Conservation (phyloP, 495 filamentous ascomycete species). For the Aspergillus biplanus region DNA sequence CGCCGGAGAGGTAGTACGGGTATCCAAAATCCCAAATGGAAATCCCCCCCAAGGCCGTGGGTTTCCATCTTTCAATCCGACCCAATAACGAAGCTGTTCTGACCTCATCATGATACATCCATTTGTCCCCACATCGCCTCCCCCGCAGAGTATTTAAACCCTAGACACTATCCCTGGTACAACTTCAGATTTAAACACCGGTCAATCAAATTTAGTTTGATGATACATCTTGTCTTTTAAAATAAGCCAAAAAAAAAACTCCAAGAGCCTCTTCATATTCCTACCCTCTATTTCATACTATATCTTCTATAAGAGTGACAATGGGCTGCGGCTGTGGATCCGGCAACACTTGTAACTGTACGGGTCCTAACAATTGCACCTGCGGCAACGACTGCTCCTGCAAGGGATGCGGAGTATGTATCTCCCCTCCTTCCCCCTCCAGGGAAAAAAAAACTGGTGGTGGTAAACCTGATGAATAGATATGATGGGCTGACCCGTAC, state of each 20-base stretch:
- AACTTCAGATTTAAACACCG: too few relatives aligned
- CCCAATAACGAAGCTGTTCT: not conserved
- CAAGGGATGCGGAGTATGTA: conserved; percentile 53
- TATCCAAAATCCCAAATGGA: not conserved
- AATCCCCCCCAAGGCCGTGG: too few relatives aligned
- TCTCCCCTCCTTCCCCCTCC: not conserved
- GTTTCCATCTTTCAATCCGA: not conserved
- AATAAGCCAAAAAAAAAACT: not conserved
- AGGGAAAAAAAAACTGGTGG: conserved; percentile 3
- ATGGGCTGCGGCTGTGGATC: conserved; percentile 47
- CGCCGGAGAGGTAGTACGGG: not conserved
- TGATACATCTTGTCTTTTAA: too few relatives aligned
- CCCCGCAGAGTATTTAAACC: conserved; percentile 15
- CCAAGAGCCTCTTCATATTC: not conserved
- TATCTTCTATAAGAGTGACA: conserved; percentile 3
- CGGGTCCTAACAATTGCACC: conserved; percentile 41
- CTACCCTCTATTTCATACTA: conserved; percentile 2
- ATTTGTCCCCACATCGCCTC: conserved; percentile 13
- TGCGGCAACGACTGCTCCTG: conserved; percentile 46
- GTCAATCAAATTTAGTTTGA: too few relatives aligned
- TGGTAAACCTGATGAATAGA: conserved; percentile 3
- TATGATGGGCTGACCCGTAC: conserved; percentile 23
- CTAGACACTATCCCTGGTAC: not conserved
- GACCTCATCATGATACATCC: conserved; percentile 32
- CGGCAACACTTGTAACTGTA: conserved; percentile 42